Base-by-base conservation (phyloP, 768 basidiomycete species). In the Hydnomerulius pinastri region DNA sequence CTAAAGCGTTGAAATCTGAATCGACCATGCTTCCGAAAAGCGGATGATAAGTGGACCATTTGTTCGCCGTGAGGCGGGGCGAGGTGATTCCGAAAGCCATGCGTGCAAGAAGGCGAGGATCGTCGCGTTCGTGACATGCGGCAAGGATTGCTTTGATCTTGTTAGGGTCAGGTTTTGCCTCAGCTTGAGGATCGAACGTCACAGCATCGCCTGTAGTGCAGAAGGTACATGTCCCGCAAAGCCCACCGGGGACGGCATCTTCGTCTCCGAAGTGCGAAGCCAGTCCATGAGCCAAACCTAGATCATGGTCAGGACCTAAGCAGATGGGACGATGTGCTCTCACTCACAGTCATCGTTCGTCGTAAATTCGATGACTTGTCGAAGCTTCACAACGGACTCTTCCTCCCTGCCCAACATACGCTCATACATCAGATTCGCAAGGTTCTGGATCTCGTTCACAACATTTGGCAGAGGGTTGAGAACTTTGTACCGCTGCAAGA, bases 1-100 rank as follows among this genome's bases (percentile, higher is more conserved):
- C 65, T 43, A 78, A 58, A 15, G 58, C 62, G 18, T 68, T 68
- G 63, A 77, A 79, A 50, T 76, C 70, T 18, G 63, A 61, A 9
- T 69, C 61, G 12, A 61, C 69, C 72, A 77, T 76, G 48, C 67
- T 72, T 0, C 75, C 76, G 41, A 78, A 77, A 11, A 75, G 59
- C n/a, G 72, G 69, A 49, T 77, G 71, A 29, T 53, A 54, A 6
- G 65, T 69, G 3, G 73, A 70, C 63, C 75, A 72, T 51, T 75
- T 77, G 53, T 70, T 60, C 2, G 58, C 59, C 2, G 76, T 74
- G 18, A 79, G 64, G 1, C 78, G 68, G 2, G 75, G 75, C 17
- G 74, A 76, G 1, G 72, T 71, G 39, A 80, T 71, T 7, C 78
- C 78, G 48, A 79, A 80, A 4, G 77, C 78, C 67, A 77, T 69